Conservation (phyloP, 2,329 filamentous ascomycete genomes). For the Aplosporella prunicola region DNA sequence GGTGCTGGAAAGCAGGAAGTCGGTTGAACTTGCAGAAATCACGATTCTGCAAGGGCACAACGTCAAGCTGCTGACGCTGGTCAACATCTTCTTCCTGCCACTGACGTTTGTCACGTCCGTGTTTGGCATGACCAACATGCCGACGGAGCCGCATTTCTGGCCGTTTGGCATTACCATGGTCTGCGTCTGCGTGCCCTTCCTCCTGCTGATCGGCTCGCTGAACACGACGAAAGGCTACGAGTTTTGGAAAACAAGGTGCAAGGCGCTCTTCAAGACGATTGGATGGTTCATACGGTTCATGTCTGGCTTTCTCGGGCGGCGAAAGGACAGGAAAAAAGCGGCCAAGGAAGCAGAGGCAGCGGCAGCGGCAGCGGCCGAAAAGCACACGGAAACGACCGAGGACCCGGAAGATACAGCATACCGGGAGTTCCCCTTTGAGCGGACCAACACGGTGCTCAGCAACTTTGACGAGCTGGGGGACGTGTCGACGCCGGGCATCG, state of each 20-base stretch:
- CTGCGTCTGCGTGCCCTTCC: conserved; percentile 37
- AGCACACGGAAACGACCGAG: too few species aligned
- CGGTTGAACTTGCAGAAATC: conserved; percentile 46
- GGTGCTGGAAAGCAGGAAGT: conserved; percentile 51
- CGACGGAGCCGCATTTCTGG: conserved; percentile 25
- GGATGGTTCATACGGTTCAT: conserved; percentile 7
- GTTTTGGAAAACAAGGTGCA: conserved; percentile 21
- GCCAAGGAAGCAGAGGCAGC: too few species aligned
- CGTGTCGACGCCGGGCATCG: too few species aligned
- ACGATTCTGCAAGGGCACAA: conserved; percentile 51
- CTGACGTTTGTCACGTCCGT: conserved; percentile 53
- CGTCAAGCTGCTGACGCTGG: conserved; percentile 50
- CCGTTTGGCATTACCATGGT: conserved; percentile 33
- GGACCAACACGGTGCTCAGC: too few species aligned
- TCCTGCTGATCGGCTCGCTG: conserved; percentile 36
- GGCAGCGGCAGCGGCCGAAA: too few species aligned
- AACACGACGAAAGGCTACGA: conserved; percentile 32
- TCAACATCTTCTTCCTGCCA: conserved; percentile 53
- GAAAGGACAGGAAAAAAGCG: too few species aligned
- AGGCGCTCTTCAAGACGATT: conserved; percentile 11
- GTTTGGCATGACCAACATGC: conserved; percentile 45
- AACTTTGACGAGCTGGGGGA: too few species aligned
- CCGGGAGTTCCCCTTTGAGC: too few species aligned
- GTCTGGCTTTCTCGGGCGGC: too few species aligned
- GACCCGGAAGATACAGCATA: too few species aligned